A percentile compares a stretch with the other conserved stretches of the same genome.
Evolutionary conservation across 345 rosid species (phyloP).

Genomic region (Atalantia buxifolia): DNA sequence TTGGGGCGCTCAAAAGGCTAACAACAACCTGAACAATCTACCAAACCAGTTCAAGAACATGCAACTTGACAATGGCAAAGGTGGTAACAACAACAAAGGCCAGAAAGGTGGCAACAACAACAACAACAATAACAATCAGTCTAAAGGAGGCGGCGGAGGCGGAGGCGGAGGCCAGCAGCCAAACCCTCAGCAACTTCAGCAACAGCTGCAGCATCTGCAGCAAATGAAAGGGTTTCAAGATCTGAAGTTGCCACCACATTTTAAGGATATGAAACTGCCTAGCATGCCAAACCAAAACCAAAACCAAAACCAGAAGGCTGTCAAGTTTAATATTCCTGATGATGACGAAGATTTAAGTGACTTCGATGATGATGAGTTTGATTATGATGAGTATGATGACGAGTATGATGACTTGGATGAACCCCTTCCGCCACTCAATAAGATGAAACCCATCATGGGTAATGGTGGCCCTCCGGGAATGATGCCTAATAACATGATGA

Average conservation of each 20-base stretch:
- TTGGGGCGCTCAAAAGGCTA: slow-evolving; percentile 63
- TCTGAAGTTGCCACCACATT: slow-evolving; percentile 62
- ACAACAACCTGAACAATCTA: slow-evolving; percentile 50
- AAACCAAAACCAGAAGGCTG: slow-evolving; percentile 47
- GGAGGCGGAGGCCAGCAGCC: slow-evolving; percentile 28
- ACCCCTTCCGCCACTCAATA: slow-evolving; percentile 37
- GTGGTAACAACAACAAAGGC: slow-evolving; percentile 46
- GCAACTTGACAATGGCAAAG: slow-evolving; percentile 64
- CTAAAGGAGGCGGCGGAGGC: slow-evolving; percentile 40
- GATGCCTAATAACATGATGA: slow-evolving; percentile 42
- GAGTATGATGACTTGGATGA: slow-evolving; percentile 58
- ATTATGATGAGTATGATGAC: slow-evolving; percentile 40
- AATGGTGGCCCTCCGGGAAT: slow-evolving; percentile 37
- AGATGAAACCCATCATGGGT: slow-evolving; percentile 52
- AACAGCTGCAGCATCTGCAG: slow-evolving; percentile 54
- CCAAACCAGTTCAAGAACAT: slow-evolving; percentile 69
- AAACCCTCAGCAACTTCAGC: slow-evolving; percentile 53
- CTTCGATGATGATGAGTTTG: slow-evolving; percentile 40
- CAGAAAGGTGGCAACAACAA: slow-evolving; percentile 48
- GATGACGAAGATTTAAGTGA: slow-evolving; percentile 49
- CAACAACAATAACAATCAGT: slow-evolving; percentile 37
- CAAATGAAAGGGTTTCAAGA: slow-evolving; percentile 69
- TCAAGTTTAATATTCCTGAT: slow-evolving; percentile 42
- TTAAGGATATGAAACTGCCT: slow-evolving; percentile 59
- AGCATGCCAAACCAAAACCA: slow-evolving; percentile 36